phyloP scores from a whole-genome alignment of 208 protist genomes.

The Trypanosoma boissoni region DNA sequence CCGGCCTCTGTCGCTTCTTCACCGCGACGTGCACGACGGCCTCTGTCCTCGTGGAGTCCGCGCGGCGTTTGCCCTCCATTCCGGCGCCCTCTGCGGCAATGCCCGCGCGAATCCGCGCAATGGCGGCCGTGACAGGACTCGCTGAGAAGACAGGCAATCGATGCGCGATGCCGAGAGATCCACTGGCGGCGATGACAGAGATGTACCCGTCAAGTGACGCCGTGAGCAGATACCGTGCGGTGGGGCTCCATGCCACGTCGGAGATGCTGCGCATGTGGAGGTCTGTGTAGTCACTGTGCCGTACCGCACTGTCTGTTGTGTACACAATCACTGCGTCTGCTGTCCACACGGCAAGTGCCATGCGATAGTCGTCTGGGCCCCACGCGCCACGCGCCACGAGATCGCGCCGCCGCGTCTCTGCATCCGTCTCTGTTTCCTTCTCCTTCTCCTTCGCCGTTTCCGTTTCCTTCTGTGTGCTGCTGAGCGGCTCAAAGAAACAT shows the following conservation, averaged over 20 bases:
- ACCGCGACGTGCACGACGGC: conserved; percentile 37
- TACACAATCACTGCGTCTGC: conserved; percentile 82
- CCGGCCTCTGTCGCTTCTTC: conserved; percentile 72
- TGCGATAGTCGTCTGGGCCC: conserved; percentile 79
- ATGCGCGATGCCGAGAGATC: conserved; percentile 46
- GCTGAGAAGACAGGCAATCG: conserved; percentile 60
- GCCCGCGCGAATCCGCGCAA: conserved; percentile 37
- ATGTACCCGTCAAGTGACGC: conserved; percentile 85
- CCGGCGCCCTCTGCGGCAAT: conserved; percentile 23
- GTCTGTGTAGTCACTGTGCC: conserved; percentile 87
- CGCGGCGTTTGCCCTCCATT: conserved; percentile 28
- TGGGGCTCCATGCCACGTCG: conserved; percentile 72
- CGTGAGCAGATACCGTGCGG: conserved; percentile 64
- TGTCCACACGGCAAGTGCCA: conserved; percentile 84
- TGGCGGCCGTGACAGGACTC: conserved; percentile 31
- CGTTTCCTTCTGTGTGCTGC: background rate
- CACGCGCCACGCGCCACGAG: conserved; percentile 37
- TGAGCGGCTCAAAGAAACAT: conserved; percentile 68
- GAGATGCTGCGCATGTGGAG: conserved; percentile 88
- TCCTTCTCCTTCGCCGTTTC: background rate
- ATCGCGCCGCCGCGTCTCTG: background rate
- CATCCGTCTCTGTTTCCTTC: background rate
- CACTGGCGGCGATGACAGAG: conserved; percentile 64
- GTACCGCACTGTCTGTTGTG: conserved; percentile 74
- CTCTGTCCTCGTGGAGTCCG: background rate